phyloP scores from a whole-genome alignment of 371 early-diverging fungal species.

The Rhizopus sp. region DNA sequence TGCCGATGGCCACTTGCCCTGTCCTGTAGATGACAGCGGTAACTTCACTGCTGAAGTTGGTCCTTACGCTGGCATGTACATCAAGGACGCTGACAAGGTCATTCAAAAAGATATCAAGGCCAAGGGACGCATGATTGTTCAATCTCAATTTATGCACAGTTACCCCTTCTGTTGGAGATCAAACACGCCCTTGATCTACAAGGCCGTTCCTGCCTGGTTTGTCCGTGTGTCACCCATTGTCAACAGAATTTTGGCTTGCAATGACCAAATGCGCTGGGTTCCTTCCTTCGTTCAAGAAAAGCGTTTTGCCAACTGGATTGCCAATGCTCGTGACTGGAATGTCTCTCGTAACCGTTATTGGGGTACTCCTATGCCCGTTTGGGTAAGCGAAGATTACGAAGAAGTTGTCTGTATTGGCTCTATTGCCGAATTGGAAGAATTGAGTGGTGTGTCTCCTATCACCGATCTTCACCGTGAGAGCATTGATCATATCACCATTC shows the following conservation, averaged over 20 bases:
- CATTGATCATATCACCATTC: constrained; percentile 98
- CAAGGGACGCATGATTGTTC: constrained; percentile 85
- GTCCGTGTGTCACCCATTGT: constrained; percentile 90
- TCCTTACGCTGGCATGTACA: constrained; percentile 89
- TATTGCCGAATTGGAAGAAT: constrained; percentile 91
- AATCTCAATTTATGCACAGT: constrained; percentile 87
- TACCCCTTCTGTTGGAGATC: constrained; percentile 99
- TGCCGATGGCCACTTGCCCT: constrained; percentile 88
- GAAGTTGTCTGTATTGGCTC: constrained; percentile 98
- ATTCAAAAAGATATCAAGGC: constrained; percentile 93
- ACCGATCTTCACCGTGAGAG: constrained; percentile 99
- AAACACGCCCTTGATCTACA: constrained; percentile 99
- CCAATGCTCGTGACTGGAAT: constrained; percentile 99
- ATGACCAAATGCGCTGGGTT: constrained; percentile 82
- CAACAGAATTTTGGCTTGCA: constrained; percentile 90
- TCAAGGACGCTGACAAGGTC: constrained; percentile 98
- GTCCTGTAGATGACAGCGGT: constrained; percentile 97
- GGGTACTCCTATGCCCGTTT: constrained; percentile 99
- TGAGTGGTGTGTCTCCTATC: constrained; percentile 85
- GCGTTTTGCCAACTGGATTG: constrained; percentile 99
- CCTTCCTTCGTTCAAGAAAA: constrained; percentile 98
- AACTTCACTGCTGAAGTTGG: constrained; percentile 82
- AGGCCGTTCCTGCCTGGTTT: constrained; percentile 99
- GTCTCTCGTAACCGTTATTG: constrained; percentile 99
- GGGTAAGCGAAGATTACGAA: constrained; percentile 93